Percentiles rank a stretch among this genome's conserved stretches.
These are phyloP conservation scores for Fusarium armeniacum DNA, from an alignment of 2,329 filamentous ascomycete genomes.

Conservation along the genomic window DNA sequence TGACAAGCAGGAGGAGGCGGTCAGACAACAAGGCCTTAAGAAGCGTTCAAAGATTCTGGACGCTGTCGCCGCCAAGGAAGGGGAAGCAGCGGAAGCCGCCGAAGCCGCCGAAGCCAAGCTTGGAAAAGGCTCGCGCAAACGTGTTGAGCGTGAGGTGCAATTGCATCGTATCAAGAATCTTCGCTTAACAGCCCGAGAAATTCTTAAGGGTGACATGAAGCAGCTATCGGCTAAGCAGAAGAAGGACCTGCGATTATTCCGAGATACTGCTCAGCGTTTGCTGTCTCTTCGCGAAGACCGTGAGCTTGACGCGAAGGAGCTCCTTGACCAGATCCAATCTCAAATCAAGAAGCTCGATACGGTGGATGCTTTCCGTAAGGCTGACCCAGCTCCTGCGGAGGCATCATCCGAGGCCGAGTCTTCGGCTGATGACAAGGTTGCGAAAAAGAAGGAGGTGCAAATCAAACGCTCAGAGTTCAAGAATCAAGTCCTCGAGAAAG, in stretches of 20 bases:
- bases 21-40: conserved; percentile 43
- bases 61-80: conserved; percentile 41
- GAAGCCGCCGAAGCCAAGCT: conserved; percentile 38
- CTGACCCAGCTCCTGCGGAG: conserved; percentile 38
- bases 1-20: conserved; percentile 48
- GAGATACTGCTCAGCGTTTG: conserved; percentile 73
- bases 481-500: conserved; percentile 54
- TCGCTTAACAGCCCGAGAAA: conserved; percentile 53
- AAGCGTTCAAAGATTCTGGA: conserved; percentile 38
- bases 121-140: conserved; percentile 34
- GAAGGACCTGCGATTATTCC: conserved; percentile 80
- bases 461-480: conserved; percentile 48
- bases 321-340: conserved; percentile 52
- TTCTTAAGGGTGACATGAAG: conserved; percentile 60
- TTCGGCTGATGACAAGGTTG: conserved; percentile 28
- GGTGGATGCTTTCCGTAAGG: conserved; percentile 53
- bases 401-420: conserved; percentile 10
- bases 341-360: conserved; percentile 54
- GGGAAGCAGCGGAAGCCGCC: conserved; percentile 37
- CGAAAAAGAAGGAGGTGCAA: conserved; percentile 37
- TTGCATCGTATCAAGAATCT: conserved; percentile 47
- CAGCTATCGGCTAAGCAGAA: conserved; percentile 78
- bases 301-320: conserved; percentile 49
- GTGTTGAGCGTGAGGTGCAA: conserved; percentile 47
- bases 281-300: conserved; percentile 60